Evolutionary conservation across 371 early-diverging fungal genomes (phyloP).

Genomic region (Zychaea mexicana): DNA sequence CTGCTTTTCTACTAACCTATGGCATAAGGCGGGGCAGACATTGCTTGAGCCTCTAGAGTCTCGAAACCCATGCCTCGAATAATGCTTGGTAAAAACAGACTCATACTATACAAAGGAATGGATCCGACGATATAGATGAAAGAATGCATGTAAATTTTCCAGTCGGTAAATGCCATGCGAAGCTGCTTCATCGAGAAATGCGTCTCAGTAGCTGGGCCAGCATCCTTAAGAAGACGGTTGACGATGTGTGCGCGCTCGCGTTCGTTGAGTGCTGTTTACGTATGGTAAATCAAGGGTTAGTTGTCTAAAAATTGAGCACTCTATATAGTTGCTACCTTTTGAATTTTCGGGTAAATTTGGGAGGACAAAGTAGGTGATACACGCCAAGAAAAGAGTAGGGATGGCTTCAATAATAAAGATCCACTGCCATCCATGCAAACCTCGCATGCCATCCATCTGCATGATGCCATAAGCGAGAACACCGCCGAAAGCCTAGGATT

Average conservation of each 20-base stretch:
- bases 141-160: constrained; percentile 58
- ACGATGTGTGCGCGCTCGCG: constrained; percentile 62
- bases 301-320: not conserved
- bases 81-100: constrained; percentile 74
- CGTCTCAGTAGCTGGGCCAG: constrained; percentile 60
- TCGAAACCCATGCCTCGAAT: constrained; percentile 68
- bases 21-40: constrained; percentile 36
- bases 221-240: constrained; percentile 59
- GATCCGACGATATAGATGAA: constrained; percentile 64
- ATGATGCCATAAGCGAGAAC: constrained; percentile 60
- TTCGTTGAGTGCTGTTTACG: constrained; percentile 45
- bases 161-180: constrained; percentile 53
- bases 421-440: constrained; percentile 66
- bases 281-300: not conserved
- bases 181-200: constrained; percentile 66
- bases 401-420: constrained; percentile 79
- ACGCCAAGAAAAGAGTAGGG: constrained; percentile 64
- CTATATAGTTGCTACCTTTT: constrained; percentile 33
- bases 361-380: constrained; percentile 60
- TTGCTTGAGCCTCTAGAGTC: constrained; percentile 48
- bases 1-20: not conserved
- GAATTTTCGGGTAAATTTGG: constrained; percentile 76
- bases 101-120: constrained; percentile 66
- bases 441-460: constrained; percentile 56
- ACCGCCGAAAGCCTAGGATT: constrained; percentile 54